Evolutionary conservation across 2,329 filamentous ascomycete species (phyloP), one percentile per base, ranked within the genome.

Genomic region (Exophiala xenobiotica): DNA sequence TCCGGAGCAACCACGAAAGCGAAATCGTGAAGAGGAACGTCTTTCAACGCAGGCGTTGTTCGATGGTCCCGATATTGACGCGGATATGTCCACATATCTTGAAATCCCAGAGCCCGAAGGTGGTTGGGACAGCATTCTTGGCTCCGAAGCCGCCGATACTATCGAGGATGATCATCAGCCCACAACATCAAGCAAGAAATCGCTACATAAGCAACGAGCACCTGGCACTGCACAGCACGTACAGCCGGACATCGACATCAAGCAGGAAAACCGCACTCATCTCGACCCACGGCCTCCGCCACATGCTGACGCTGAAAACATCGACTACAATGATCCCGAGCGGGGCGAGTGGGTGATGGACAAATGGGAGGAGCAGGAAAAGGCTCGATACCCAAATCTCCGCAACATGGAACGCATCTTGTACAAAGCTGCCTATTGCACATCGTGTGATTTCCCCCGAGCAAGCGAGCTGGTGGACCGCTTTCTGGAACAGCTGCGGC

Each of bases 101-200:
- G 58, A 60, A 4, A 20, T 65, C n/a, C 59, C 61, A n/a, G 45
- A 60, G 14, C 62, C 62, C 2, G 56, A 62, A 31, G 63, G 57
- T 27, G 61, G 61, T 7, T 64, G 63, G 58, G 61, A 61, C n/a
- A 50, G 42, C 19, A 12, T 58, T 14, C 49, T 49, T 19, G 46
- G 37, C 14, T 38, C 52, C 18, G 44, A n/a, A 9, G 29, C 53
- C 9, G 20, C 33, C 16, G 14, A 31, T 16, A 39, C 24, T 4
- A 3, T 33, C 8, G 23, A 41, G 3, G 35, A 46, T 31, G 26
- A 46, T 12, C 20, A 26, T 16, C 4, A 9, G n/a, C 3, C 18
- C 29, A 9, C 18, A 3, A 16, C 14, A 14, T 11, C 9, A 33
- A 14, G 16, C 3, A 14, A 8, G 11, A 3, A 33, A 11, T 2